phyloP scores from a whole-genome alignment of 257 asterid species.

The Ballota nigra region DNA sequence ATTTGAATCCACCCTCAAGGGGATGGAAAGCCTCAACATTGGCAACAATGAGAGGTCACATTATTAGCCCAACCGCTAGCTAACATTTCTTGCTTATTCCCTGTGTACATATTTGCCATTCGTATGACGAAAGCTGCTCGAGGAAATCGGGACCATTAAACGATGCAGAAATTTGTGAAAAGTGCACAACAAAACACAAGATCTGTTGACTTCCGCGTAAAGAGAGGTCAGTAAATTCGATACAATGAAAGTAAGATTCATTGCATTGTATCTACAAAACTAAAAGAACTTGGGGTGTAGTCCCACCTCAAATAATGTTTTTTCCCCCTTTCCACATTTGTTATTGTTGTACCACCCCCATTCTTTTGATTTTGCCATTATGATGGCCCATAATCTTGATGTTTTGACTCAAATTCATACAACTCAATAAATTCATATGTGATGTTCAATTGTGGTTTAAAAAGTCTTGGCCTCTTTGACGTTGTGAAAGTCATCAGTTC shows the following conservation, averaged over 20 bases:
- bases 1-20: constrained; percentile 73
- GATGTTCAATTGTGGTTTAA: constrained; percentile 20
- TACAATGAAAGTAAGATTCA: constrained; percentile 18
- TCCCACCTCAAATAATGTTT: constrained; percentile 20
- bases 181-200: constrained; percentile 10
- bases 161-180: constrained; percentile 19
- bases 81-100: constrained; percentile 16
- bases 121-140: constrained; percentile 20
- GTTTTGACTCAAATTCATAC: constrained; percentile 9
- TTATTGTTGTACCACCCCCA: constrained; percentile 26
- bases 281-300: constrained; percentile 5
- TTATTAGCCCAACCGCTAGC: constrained; percentile 39
- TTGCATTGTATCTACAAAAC: constrained; percentile 18
- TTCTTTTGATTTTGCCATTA: constrained; percentile 30
- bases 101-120: constrained; percentile 40
- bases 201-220: constrained; percentile 2
- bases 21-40: constrained; percentile 74
- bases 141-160: constrained; percentile 3
- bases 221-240: constrained; percentile 14
- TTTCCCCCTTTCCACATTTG: background rate
- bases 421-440: constrained; percentile 1
- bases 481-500: background rate
- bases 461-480: background rate
- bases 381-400: constrained; percentile 21
- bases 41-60: constrained; percentile 65